Evolutionary conservation across 805 yeast genomes (phyloP), one percentile per base, ranked within the genome.

Genomic region (Hagleromyces aurorensis): DNA sequence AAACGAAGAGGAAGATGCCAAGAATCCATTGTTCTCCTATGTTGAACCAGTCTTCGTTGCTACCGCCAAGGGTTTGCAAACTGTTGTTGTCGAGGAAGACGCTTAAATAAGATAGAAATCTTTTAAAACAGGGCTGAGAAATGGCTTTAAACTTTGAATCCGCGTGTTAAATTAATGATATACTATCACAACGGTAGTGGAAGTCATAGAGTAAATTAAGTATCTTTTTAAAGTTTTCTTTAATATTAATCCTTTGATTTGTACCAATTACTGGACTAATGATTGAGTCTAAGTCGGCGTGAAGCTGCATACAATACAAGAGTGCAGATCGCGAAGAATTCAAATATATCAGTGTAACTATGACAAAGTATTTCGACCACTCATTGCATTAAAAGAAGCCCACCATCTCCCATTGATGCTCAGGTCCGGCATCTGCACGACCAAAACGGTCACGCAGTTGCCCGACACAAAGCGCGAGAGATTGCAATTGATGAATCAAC

Each of bases 1-100:
- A 78, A 91, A 91, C 77, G 96, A 91, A 70, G 98, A 91, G 76
- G 98, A 91, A 77, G 89, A 85, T 65, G 96, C 98, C 62, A 81
- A 80, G 78, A 87, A 85, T 74, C 85, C 87, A 68, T 78, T 91
- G 68, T 91, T 84, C 77, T 86, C 97, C 53, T 87, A 75, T 70
- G 98, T 91, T 62, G 97, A 91, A 78, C 89, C 93, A 62, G 95
- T 91, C 65, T 69, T 72, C 61, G 96, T 91, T 60, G 81, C 96
- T 62, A 64, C 93, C 49, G 77, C 84, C 70, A 91, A 91, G 80
- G 96, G 96, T 73, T 83, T 91, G 69, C 79, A 86, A 72, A 91
- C 99, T 70, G 81, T 75, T 69, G 96, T 86, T 64, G 87, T 91
- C 67, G 94, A 83, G 66, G 87, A 73, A 62, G 82, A 78, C 45